Evolutionary conservation across 2,329 filamentous ascomycete genomes (phyloP), one percentile per base, ranked within the genome.

Genomic region (Coleophoma cylindrospora): DNA sequence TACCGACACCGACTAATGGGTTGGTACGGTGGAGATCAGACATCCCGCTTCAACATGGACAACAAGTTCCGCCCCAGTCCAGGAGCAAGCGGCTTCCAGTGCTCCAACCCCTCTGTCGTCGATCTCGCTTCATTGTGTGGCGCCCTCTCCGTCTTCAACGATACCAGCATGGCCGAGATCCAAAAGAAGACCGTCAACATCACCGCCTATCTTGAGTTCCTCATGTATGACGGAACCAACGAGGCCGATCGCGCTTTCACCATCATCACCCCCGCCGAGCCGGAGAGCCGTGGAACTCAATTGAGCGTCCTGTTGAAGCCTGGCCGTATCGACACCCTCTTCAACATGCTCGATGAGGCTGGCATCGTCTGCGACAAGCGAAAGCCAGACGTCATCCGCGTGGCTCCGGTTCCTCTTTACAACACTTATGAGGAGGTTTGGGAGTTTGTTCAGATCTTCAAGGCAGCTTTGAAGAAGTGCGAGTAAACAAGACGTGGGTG

Each of bases 1-100:
- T 91, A 84, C 62, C 75, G 76, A 14, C 84, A 81, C 5, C 79
- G 91, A 4, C 73, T 96, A 2, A 76, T 81, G 34, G 91, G 91
- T 21, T 96, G 91, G 91, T 96, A 92, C 80, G 91, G 91, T 47
- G 85, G 83, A 48, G 86, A 91, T 69, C 90, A 90, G 68, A 69
- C 72, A 45, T 82, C 81, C 34, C 77, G 91, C 13, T 95, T 96
- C 72, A 76, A 81, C 57, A 96, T 96, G 91, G 82, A 85, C 50
- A 92, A 90, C 68, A 58, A 75, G 50, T 95, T 95, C 68, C 73
- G 83, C 38, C 89, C 91, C 4, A 87, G 88, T 8, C 72, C 80
- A 2, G 91, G 91, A 37, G 91, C 91, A 0, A 82, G 77, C 34
- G 91, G 91, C 4, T 96, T 83, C 68, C 89, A 95, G 67, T 67